phyloP scores from a whole-genome alignment of 495 filamentous ascomycete genomes.

The Chaetomidium leptoderma region DNA sequence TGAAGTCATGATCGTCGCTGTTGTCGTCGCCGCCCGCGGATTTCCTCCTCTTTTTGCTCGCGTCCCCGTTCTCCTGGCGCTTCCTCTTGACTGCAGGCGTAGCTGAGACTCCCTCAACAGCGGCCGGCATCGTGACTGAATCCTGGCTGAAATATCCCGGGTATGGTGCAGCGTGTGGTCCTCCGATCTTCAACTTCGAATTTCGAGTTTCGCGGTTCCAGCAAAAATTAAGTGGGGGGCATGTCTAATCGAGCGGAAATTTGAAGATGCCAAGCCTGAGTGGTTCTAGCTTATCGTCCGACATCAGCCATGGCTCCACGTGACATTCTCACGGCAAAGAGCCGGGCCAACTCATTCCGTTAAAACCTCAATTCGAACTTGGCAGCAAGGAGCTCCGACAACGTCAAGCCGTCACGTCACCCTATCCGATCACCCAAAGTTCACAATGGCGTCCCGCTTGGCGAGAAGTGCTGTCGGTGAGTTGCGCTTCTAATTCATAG shows the following conservation, averaged over 20 bases:
- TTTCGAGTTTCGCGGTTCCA: not conserved
- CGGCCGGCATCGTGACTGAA: constrained; percentile 25
- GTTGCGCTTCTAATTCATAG: constrained; percentile 35
- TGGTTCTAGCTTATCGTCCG: not conserved
- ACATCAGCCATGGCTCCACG: constrained; percentile 23
- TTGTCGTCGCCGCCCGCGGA: constrained; percentile 33
- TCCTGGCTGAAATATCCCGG: not conserved
- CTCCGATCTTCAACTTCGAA: not conserved
- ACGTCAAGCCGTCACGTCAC: constrained; percentile 36
- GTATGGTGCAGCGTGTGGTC: not conserved
- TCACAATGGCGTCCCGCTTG: constrained; percentile 92
- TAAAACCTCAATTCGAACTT: constrained; percentile 50
- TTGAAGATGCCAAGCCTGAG: not conserved
- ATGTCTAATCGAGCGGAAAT: constrained; percentile 8
- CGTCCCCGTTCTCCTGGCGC: constrained; percentile 39
- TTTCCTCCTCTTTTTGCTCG: constrained; percentile 49
- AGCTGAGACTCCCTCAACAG: constrained; percentile 18
- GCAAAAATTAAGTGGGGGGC: constrained; percentile 32
- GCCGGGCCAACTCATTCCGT: constrained; percentile 35
- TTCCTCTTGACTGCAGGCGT: constrained; percentile 44
- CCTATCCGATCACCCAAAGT: constrained; percentile 45
- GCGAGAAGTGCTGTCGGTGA: constrained; percentile 87
- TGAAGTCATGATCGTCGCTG: constrained; percentile 40
- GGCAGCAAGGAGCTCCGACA: constrained; percentile 34
- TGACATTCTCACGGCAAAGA: constrained; percentile 32